A percentile compares a stretch with the other conserved stretches of the same genome.
Evolutionary conservation across 2,329 filamentous ascomycete genomes (phyloP).

Genomic region (Pseudocercospora eumusae): DNA sequence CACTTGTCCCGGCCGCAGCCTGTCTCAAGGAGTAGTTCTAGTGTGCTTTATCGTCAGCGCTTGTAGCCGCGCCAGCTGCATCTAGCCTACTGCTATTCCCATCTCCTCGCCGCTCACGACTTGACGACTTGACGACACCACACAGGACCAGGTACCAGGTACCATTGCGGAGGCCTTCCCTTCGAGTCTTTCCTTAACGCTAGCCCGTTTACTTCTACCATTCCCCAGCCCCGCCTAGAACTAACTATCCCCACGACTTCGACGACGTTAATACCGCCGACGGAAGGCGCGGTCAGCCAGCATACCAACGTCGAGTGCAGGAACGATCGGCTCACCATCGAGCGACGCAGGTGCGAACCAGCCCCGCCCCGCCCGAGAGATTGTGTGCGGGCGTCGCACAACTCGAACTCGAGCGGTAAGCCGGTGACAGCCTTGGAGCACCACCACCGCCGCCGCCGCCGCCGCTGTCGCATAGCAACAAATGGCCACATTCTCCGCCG

Average conservation of each 20-base stretch:
- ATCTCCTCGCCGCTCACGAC: constrained; percentile 20
- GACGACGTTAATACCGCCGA: background rate
- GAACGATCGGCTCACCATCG: background rate
- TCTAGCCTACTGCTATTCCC: constrained; percentile 15
- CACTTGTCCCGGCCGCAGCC: too few species aligned
- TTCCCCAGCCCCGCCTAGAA: constrained; percentile 22
- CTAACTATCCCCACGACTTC: constrained; percentile 1
- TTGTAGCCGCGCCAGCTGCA: constrained; percentile 19
- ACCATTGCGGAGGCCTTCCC: constrained; percentile 16
- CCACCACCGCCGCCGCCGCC: too few species aligned
- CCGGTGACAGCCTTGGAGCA: constrained; percentile 19
- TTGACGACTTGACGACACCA: constrained; percentile 21
- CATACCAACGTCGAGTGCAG: background rate
- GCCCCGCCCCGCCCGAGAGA: constrained; percentile 13
- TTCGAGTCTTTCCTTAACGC: constrained; percentile 27
- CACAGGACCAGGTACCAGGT: background rate
- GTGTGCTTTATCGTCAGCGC: constrained; percentile 26
- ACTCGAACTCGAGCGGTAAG: constrained; percentile 26
- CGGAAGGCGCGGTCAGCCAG: background rate
- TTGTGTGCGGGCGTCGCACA: constrained; percentile 24
- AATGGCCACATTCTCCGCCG: constrained; percentile 46
- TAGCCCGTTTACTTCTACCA: constrained; percentile 18
- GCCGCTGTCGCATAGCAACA: constrained; percentile 26
- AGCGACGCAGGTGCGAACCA: background rate
- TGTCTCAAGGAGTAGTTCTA: too few species aligned